Evolutionary conservation across 441 rosid genomes (phyloP), one percentile per base, ranked within the genome.

Genomic region (Gossypium trilobum): DNA sequence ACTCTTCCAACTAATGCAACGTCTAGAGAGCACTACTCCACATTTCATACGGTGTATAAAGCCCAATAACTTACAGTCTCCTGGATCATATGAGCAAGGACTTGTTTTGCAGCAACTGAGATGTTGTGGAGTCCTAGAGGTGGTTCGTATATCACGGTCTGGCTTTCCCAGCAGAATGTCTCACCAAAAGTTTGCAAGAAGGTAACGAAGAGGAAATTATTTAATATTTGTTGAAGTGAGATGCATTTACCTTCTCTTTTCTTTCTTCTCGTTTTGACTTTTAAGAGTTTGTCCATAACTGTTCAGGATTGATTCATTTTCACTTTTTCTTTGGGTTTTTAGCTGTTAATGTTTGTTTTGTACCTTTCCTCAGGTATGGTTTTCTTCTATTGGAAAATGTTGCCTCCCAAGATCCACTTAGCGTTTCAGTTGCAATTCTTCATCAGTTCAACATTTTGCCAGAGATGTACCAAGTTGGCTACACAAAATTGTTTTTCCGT

Each of bases 401-500:
- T 72, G 87, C 95, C 51, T 82, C 92, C 51, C 93, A 84, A 83
- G 99, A 95, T 75, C 96, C 99, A 56, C 95, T 95, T 70, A 83
- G 92, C 73, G 97, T 92, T 70, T 92, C 99, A 20, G 97, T 95
- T 81, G 99, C 98, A 48, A 95, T 95, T 80, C 99, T 95, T 78
- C 97, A 95, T 82, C 99, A 93, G 78, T 93, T 95, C 61, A 87
- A 88, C 77, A 91, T 95, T 74, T 86, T 91, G 87, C 98, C 98
- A 2, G 99, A 95, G 88, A 93, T 95, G 98, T 93, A 93, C 81
- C 98, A 93, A 90, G 99, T 93, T 80, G 98, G 99, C 75, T 95
- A 91, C 85, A 91, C 97, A 17, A 95, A 95, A 70, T 76, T 95
- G 78, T 95, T 95, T 85, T 91, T 95, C 79, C 93, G 98, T 62